A percentile compares a stretch with the other conserved stretches of the same genome.
These are phyloP conservation scores for Urtica urens DNA, from an alignment of 306 rosid species.

Conservation along the genomic window DNA sequence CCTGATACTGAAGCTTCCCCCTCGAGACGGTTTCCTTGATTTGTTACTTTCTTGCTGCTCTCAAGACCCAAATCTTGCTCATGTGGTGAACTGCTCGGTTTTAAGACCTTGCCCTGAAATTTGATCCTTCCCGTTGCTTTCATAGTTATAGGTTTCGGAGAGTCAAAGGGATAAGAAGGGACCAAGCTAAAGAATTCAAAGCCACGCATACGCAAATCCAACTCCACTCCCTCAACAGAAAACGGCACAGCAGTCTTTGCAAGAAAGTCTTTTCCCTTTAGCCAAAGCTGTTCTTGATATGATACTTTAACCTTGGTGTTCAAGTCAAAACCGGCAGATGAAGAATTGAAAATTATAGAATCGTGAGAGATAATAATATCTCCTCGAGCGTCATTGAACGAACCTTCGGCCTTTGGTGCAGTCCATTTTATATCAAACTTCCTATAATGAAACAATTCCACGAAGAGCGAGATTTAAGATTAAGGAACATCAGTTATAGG, in stretches of 20 bases:
- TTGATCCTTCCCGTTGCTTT: constrained; percentile 81
- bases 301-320: constrained; percentile 53
- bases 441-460: constrained; percentile 30
- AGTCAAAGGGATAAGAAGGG: constrained; percentile 57
- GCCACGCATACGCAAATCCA: constrained; percentile 81
- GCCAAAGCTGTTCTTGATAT: constrained; percentile 33
- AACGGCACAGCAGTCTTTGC: constrained; percentile 38
- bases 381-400: constrained; percentile 86
- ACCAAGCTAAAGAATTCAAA: constrained; percentile 68
- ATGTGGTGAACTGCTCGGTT: constrained; percentile 25
- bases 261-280: constrained; percentile 27
- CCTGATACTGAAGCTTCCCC: constrained; percentile 74
- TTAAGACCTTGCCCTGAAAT: constrained; percentile 72
- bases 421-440: constrained; percentile 80
- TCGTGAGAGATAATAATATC: constrained; percentile 71
- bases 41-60: constrained; percentile 23
- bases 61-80: constrained; percentile 35
- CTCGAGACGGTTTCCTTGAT: constrained; percentile 36
- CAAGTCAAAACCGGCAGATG: constrained; percentile 83
- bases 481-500: constrained; percentile 11
- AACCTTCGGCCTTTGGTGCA: constrained; percentile 77
- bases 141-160: constrained; percentile 66
- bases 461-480: constrained; percentile 21
- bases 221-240: constrained; percentile 53
- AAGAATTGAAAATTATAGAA: constrained; percentile 45